Evolutionary conservation across 306 rosid species (phyloP), one percentile per base, ranked within the genome.

Genomic region (Ziziphus jujuba): DNA sequence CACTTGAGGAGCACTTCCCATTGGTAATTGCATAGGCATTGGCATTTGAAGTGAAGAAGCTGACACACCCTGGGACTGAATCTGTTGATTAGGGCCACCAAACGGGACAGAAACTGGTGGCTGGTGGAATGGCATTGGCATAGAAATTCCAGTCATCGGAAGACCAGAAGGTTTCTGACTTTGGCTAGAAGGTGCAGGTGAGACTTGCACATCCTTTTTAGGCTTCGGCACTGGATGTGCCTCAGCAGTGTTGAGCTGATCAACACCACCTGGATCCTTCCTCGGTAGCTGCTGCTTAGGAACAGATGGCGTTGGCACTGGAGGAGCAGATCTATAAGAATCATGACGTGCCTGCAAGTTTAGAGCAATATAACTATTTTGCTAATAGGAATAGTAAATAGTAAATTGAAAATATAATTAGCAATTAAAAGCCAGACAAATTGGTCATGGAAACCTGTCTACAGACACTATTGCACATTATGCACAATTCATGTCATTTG

Each of bases 41-140:
- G 82, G 97, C 83, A 91, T 76, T 58, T 80, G 97, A 50, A 81
- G 85, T 60, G 99, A 64, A 66, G 80, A 35, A 4, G 97, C 67
- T 10, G 89, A 31, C 81, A 90, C 78, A 38, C 85, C 89, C 81
- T 91, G 97, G 50, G 96, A 84, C 59, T 85, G 97, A 57, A 95
- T 82, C 75, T 85, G 96, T 61, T 82, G 91, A 69, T 66, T 95
- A 61, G 87, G 89, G 66, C 87, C 91, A 65, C 90, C 89, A 82
- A 82, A 95, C 72, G 85, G 96, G 61, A 87, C 74, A 31, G 97
- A 14, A 66, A 79, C 76, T 66, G 84, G 97, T 24, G 91, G 45
- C 44, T 87, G 97, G 62, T 87, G 91, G 74, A 70, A 91, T 62
- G 88, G 82, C 70, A 81, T 45, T 56, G 84, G 54, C 78, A 91